These are phyloP conservation scores for Bolboschoenoplectus hybrid DNA, from an alignment of 202 grass and related monocot genomes.

Conservation along the genomic window DNA sequence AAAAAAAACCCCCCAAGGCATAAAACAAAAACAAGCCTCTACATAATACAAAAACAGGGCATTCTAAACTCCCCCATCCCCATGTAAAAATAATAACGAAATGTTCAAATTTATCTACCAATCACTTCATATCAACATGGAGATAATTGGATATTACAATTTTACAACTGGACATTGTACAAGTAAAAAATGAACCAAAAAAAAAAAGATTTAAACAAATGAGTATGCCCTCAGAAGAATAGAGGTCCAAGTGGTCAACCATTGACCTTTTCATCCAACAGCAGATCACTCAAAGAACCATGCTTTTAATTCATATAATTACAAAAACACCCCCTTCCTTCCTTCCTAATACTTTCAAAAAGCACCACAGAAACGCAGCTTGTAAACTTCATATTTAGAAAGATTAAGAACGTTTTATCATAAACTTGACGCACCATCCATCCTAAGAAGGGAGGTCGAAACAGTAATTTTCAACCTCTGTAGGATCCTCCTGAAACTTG, in stretches of 20 bases:
- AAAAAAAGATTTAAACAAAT: neutral
- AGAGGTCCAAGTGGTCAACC: neutral
- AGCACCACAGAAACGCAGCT: neutral
- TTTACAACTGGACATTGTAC: slow-evolving; percentile 16
- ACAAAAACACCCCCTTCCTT: neutral
- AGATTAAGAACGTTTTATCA: slow-evolving; percentile 24
- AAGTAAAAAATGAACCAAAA: neutral
- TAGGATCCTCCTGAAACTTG: slow-evolving; percentile 5
- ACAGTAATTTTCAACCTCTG: neutral
- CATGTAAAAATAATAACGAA: neutral
- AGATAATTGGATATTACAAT: slow-evolving; percentile 28
- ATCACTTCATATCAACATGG: slow-evolving; percentile 11
- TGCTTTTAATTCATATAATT: slow-evolving; percentile 21
- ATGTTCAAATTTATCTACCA: neutral
- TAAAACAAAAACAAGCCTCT: neutral
- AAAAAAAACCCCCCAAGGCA: too few species aligned
- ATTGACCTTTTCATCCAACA: neutral
- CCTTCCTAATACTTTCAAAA: neutral
- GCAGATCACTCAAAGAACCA: slow-evolving; percentile 4
- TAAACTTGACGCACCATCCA: slow-evolving; percentile 27
- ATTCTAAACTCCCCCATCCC: neutral
- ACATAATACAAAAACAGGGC: neutral
- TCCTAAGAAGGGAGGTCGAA: slow-evolving; percentile 3
- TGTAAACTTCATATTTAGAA: neutral
- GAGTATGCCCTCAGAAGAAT: neutral